These are phyloP conservation scores for Fusarium oxysporum DNA, from an alignment of 2,329 filamentous ascomycete genomes.

Conservation along the genomic window DNA sequence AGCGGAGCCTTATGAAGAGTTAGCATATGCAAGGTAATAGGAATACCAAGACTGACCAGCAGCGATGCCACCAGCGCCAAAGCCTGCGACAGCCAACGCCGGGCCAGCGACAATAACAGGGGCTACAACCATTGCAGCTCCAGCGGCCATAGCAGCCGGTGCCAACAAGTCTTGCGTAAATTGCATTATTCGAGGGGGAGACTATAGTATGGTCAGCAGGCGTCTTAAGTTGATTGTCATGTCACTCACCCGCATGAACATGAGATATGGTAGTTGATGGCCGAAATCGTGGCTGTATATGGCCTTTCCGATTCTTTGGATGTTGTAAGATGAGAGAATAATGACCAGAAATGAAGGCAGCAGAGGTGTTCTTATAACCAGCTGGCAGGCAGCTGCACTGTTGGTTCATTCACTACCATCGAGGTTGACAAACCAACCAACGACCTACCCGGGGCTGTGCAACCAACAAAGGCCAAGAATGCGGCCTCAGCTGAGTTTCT, in stretches of 20 bases:
- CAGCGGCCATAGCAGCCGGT: not conserved
- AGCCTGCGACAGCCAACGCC: not conserved
- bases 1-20: conserved; percentile 34
- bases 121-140: not conserved
- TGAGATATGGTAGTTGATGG: not conserved
- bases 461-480: not conserved
- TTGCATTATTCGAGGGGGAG: not conserved
- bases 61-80: not conserved
- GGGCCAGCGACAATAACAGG: not conserved
- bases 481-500: not conserved
- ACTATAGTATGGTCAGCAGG: not conserved
- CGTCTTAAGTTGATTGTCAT: not conserved
- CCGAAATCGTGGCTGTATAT: not conserved
- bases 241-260: not conserved
- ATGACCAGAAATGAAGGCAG: not conserved
- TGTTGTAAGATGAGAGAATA: not conserved
- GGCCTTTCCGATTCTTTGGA: not conserved
- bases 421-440: not conserved
- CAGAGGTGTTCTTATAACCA: not conserved
- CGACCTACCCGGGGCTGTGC: not conserved
- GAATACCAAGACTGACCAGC: not conserved
- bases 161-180: no score
- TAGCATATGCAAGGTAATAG: not conserved
- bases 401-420: not conserved
- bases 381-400: not conserved